A percentile compares a stretch with the other conserved stretches of the same genome.
Evolutionary conservation across 768 basidiomycete species (phyloP).

Genomic region (Trametes maxima): DNA sequence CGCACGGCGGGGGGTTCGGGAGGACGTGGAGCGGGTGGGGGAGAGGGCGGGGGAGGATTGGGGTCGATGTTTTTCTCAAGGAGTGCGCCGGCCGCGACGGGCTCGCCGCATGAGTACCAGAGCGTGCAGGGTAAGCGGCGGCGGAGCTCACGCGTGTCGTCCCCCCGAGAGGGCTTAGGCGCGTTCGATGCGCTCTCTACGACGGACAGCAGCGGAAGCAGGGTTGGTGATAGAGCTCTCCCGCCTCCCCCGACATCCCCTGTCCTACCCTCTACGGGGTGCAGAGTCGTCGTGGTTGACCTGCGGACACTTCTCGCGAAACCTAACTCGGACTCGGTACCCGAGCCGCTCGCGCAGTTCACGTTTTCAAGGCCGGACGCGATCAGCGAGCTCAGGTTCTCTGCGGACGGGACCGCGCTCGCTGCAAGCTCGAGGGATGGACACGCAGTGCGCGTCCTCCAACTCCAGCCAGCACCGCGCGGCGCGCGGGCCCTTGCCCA

Average conservation of each 20-base stretch:
- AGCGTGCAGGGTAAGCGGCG: conserved; percentile 8
- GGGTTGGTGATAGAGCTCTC: conserved; percentile 3
- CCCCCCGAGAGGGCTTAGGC: background rate
- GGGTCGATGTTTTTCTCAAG: conserved; percentile 53
- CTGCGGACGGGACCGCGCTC: conserved; percentile 54
- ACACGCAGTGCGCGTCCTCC: conserved; percentile 53
- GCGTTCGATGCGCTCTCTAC: conserved; percentile 11
- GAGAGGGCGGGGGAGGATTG: background rate
- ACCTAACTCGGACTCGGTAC: conserved; percentile 22
- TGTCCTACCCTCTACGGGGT: conserved; percentile 15
- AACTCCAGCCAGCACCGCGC: conserved; percentile 36
- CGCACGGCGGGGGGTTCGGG: conserved; percentile 1
- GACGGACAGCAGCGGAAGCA: conserved; percentile 18
- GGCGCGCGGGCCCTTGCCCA: conserved; percentile 18
- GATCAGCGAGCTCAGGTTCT: conserved; percentile 51
- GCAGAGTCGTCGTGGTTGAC: conserved; percentile 61
- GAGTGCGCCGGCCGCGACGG: conserved; percentile 57
- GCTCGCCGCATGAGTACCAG: conserved; percentile 27
- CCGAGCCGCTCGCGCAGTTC: conserved; percentile 49
- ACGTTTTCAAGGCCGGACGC: conserved; percentile 49
- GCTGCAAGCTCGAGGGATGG: conserved; percentile 57
- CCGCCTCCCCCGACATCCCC: conserved; percentile 17
- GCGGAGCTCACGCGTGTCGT: conserved; percentile 15
- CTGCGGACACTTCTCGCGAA: conserved; percentile 39
- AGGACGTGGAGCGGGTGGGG: too few species aligned